phyloP scores from a whole-genome alignment of 2,329 filamentous ascomycete species.

The Aspergillus alliaceus region DNA sequence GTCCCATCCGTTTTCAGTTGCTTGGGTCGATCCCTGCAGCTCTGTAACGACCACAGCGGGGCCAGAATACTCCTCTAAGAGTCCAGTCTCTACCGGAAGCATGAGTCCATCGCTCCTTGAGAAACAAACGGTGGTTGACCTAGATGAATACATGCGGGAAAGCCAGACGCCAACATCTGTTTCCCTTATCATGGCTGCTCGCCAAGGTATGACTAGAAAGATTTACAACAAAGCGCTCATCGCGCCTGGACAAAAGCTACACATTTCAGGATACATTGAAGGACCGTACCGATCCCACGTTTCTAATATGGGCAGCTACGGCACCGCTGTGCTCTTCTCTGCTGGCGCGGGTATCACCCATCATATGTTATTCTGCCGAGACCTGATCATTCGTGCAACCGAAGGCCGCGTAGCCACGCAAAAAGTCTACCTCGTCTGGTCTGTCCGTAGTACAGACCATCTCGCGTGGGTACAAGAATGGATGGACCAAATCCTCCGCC shows the following conservation, averaged over 20 bases:
- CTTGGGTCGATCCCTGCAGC: constrained; percentile 43
- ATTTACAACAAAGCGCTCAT: constrained; percentile 58
- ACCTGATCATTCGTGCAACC: constrained; percentile 55
- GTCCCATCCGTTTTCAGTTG: constrained; percentile 51
- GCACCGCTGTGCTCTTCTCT: constrained; percentile 65
- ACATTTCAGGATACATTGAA: constrained; percentile 59
- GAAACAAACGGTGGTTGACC: constrained; percentile 28
- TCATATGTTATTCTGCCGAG: constrained; percentile 61
- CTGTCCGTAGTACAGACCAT: constrained; percentile 59
- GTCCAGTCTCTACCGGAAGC: constrained; percentile 7
- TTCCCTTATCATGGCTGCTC: constrained; percentile 59
- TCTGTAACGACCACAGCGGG: constrained; percentile 22
- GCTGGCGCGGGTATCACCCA: constrained; percentile 68
- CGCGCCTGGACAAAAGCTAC: constrained; percentile 51
- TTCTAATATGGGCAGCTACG: constrained; percentile 58
- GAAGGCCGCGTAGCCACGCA: constrained; percentile 57
- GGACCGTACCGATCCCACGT: constrained; percentile 64
- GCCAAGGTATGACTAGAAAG: constrained; percentile 63
- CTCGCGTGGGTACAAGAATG: constrained; percentile 64
- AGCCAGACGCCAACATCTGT: constrained; percentile 41
- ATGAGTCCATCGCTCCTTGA: constrained; percentile 30
- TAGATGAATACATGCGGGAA: constrained; percentile 25
- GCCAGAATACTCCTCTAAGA: constrained; percentile 15
- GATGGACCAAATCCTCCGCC: constrained; percentile 65
- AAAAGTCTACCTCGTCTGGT: constrained; percentile 63